Percentiles rank a stretch among this genome's conserved stretches.
Conservation (phyloP, 345 rosid species). For the Citrus inodora region DNA sequence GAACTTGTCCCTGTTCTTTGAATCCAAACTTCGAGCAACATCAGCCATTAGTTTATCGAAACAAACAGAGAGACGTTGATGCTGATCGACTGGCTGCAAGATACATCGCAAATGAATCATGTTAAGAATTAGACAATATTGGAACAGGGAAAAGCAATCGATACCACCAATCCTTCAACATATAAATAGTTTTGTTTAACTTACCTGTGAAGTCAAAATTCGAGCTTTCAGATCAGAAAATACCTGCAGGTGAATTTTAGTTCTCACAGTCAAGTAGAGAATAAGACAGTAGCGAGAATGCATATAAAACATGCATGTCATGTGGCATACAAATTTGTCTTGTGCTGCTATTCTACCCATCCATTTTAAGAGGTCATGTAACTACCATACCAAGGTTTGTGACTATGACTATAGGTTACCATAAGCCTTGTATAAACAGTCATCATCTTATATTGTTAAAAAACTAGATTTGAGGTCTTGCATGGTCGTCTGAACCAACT, state of each 20-base stretch:
- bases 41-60: constrained; percentile 93
- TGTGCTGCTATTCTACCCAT: background rate
- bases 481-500: background rate
- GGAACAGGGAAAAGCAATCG: background rate
- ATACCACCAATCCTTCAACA: background rate
- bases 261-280: constrained; percentile 2
- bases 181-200: background rate
- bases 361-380: background rate
- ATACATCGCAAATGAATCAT: constrained; percentile 6
- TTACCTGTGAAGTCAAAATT: constrained; percentile 90
- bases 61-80: constrained; percentile 73
- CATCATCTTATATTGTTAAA: no score
- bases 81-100: constrained; percentile 89
- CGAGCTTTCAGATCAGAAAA: constrained; percentile 84
- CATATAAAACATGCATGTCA: background rate
- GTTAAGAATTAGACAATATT: background rate
- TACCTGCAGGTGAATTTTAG: constrained; percentile 48
- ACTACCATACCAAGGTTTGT: background rate
- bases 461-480: background rate
- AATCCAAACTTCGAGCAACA: constrained; percentile 78
- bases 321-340: background rate
- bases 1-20: constrained; percentile 95
- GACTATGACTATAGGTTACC: background rate
- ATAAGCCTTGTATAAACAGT: background rate
- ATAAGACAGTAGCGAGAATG: background rate